A percentile compares a stretch with the other conserved stretches of the same genome.
These are phyloP conservation scores for Suillus tomentosus DNA, from an alignment of 768 basidiomycete species.

Conservation along the genomic window DNA sequence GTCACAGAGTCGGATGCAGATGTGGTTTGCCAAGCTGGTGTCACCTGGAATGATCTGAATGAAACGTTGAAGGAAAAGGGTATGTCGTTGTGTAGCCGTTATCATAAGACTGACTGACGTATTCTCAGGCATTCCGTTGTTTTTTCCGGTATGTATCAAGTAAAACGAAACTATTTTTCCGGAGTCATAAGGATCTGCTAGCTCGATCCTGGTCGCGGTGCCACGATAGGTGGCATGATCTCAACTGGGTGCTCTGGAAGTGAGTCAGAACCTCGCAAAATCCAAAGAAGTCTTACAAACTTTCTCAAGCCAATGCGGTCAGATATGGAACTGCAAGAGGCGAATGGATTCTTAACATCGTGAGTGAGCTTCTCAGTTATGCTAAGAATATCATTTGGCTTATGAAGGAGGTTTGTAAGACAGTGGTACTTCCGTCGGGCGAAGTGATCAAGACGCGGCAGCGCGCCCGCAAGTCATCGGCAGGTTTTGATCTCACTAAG, in stretches of 20 bases:
- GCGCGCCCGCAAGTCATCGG: conserved; percentile 74
- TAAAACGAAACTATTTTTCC: neutral
- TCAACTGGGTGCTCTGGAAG: conserved; percentile 82
- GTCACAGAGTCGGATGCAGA: conserved; percentile 64
- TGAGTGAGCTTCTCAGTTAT: conserved; percentile 34
- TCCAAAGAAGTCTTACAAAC: neutral
- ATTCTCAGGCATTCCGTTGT: conserved; percentile 19
- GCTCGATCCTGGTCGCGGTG: conserved; percentile 26
- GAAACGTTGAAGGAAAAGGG: conserved; percentile 60
- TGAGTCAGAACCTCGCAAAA: conserved; percentile 34
- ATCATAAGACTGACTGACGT: conserved; percentile 3
- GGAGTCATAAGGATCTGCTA: neutral
- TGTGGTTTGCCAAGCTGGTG: conserved; percentile 69
- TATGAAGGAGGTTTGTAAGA: conserved; percentile 39
- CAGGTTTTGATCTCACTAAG: conserved; percentile 82
- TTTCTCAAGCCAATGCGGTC: conserved; percentile 61
- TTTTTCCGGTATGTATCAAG: conserved; percentile 17
- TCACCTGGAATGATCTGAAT: conserved; percentile 78
- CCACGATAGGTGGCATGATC: conserved; percentile 82
- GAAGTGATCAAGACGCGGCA: conserved; percentile 84
- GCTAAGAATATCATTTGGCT: conserved; percentile 2
- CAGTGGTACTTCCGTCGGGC: conserved; percentile 78
- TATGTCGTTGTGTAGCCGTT: neutral
- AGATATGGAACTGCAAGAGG: conserved; percentile 81
- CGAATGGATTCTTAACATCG: conserved; percentile 81